Conservation (phyloP, 495 filamentous ascomycete genomes). For the Aspergillus nanangensis region DNA sequence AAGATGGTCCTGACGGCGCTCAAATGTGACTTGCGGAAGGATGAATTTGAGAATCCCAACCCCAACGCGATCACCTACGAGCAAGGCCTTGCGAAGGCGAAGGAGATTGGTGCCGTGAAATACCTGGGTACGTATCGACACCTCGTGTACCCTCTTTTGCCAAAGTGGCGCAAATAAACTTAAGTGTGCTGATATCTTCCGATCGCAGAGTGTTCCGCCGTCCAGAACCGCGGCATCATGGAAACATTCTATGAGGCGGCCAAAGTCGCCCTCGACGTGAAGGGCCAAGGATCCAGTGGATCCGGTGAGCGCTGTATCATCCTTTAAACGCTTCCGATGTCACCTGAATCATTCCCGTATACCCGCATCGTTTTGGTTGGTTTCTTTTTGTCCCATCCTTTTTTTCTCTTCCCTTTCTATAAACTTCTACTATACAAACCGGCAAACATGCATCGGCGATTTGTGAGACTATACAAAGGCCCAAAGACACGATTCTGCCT, state of each 20-base stretch:
- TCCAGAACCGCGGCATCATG: constrained; percentile 94
- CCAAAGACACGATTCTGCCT: constrained; percentile 30
- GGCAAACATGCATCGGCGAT: too few relatives aligned
- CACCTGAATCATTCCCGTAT: constrained; percentile 6
- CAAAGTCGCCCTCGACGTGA: constrained; percentile 90
- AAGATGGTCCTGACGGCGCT: constrained; percentile 93
- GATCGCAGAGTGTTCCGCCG: constrained; percentile 83
- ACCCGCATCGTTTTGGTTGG: constrained; percentile 9
- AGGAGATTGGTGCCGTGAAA: constrained; percentile 80
- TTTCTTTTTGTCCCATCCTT: not conserved
- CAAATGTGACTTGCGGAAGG: constrained; percentile 91
- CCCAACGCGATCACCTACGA: constrained; percentile 80
- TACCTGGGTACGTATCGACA: constrained; percentile 66
- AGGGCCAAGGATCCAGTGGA: constrained; percentile 42
- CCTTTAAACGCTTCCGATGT: constrained; percentile 13
- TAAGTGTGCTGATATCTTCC: not conserved
- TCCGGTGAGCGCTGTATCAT: constrained; percentile 31
- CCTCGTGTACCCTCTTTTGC: constrained; percentile 2
- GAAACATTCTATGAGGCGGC: constrained; percentile 98
- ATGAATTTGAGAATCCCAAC: constrained; percentile 54
- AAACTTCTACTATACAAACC: too few relatives aligned
- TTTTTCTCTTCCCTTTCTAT: too few relatives aligned
- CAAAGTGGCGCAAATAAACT: not conserved
- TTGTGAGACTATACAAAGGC: too few relatives aligned
- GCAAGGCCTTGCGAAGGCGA: constrained; percentile 86